phyloP scores from a whole-genome alignment of 2,329 filamentous ascomycete genomes.

The Fusarium pseudocircinatum region DNA sequence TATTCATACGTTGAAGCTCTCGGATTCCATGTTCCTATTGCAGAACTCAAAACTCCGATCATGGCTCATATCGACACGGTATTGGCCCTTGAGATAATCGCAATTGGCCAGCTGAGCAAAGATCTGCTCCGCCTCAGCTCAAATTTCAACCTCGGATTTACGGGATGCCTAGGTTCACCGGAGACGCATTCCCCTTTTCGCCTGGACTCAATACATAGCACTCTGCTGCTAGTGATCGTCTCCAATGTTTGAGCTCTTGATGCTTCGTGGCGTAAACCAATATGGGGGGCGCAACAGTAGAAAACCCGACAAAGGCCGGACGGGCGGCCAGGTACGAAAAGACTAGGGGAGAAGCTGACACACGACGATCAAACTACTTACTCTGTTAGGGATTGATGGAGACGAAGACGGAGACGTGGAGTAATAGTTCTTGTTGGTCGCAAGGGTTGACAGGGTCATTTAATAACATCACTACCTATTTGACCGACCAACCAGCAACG shows the following conservation, averaged over 20 bases:
- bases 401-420: constrained; percentile 18
- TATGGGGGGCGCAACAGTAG: background rate
- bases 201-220: background rate
- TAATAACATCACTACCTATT: background rate
- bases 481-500: background rate
- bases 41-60: background rate
- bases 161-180: constrained; percentile 10
- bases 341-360: constrained; percentile 15
- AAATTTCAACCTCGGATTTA: background rate
- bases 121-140: constrained; percentile 21
- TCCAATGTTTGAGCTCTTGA: constrained; percentile 8
- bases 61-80: background rate
- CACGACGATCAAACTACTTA: constrained; percentile 20
- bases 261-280: constrained; percentile 18
- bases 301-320: background rate
- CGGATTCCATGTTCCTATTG: background rate
- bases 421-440: background rate
- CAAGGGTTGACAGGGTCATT: constrained; percentile 2
- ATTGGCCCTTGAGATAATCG: background rate
- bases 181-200: constrained; percentile 28
- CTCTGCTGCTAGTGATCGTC: constrained; percentile 7
- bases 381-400: constrained; percentile 6
- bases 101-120: constrained; percentile 1
- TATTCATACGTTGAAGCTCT: background rate
- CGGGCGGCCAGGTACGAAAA: background rate